A percentile compares a stretch with the other conserved stretches of the same genome.
Evolutionary conservation across 2,329 filamentous ascomycete species (phyloP).

Genomic region (Phoma herbarum): DNA sequence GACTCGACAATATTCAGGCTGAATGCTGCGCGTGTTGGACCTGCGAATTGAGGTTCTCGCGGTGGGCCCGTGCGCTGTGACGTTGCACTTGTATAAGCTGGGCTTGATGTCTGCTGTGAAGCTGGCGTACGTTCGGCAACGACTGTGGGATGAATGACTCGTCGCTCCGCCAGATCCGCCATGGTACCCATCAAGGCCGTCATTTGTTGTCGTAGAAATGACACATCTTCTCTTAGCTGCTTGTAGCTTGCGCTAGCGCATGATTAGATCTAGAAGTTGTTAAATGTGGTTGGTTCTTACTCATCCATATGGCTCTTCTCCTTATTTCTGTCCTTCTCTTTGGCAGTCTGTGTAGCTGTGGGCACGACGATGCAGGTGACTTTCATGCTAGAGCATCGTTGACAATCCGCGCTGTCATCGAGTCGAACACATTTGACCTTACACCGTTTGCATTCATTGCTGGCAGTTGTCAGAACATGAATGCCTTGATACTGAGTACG

Average conservation of each 20-base stretch:
- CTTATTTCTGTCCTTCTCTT: conserved; percentile 21
- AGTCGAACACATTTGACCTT: conserved; percentile 30
- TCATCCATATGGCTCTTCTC: conserved; percentile 13
- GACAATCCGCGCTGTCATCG: conserved; percentile 24
- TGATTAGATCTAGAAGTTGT: background rate
- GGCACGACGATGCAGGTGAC: conserved; percentile 25
- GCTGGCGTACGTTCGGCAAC: conserved; percentile 8
- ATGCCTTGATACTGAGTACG: background rate
- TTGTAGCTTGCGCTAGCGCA: conserved; percentile 13
- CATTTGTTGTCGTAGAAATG: conserved; percentile 26
- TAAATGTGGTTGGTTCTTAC: background rate
- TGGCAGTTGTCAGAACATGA: conserved; percentile 7
- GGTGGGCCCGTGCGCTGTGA: conserved; percentile 18
- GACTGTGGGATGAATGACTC: background rate
- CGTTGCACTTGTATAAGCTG: conserved; percentile 13
- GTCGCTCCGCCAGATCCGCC: conserved; percentile 14
- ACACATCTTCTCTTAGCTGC: conserved; percentile 25
- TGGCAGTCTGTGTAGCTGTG: conserved; percentile 21
- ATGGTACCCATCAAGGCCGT: conserved; percentile 22
- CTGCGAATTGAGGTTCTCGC: conserved; percentile 30
- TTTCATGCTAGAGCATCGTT: conserved; percentile 27
- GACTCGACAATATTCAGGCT: conserved; percentile 34
- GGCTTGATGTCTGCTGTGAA: conserved; percentile 16
- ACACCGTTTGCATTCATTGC: conserved; percentile 32
- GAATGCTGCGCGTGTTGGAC: conserved; percentile 32